phyloP scores from a whole-genome alignment of 1,284 basidiomycete species.

The Malassezia psittaci region DNA sequence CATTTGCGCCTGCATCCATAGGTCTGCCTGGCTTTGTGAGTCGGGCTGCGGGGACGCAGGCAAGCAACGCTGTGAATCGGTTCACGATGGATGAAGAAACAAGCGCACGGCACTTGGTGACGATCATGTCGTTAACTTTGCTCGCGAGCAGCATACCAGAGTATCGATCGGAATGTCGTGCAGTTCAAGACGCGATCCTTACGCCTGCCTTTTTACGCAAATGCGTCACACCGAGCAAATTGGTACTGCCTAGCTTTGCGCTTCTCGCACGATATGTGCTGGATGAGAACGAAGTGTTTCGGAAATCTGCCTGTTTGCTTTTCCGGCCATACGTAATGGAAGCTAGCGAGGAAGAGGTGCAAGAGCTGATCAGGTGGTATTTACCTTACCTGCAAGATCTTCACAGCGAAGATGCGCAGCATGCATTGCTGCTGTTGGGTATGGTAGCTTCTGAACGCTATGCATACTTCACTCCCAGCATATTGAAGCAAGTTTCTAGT shows the following conservation, averaged over 20 bases:
- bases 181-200: slow-evolving; percentile 1
- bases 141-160: slow-evolving; percentile 55
- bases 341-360: slow-evolving; percentile 16
- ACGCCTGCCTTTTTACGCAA: slow-evolving; percentile 1
- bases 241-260: slow-evolving; percentile 1
- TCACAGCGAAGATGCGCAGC: not conserved
- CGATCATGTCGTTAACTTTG: not conserved
- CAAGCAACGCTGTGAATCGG: not conserved
- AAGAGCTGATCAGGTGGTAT: slow-evolving; percentile 25
- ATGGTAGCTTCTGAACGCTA: slow-evolving; percentile 73
- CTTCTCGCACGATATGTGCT: slow-evolving; percentile 9
- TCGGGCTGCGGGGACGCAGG: not conserved
- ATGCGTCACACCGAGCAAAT: not conserved
- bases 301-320: slow-evolving; percentile 18
- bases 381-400: slow-evolving; percentile 53
- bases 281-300: slow-evolving; percentile 22
- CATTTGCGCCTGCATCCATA: not conserved
- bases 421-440: slow-evolving; percentile 22
- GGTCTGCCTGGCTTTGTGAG: slow-evolving; percentile 7
- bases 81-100: slow-evolving; percentile 2
- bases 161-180: slow-evolving; percentile 57
- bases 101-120: slow-evolving; percentile 7
- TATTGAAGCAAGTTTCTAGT: slow-evolving; percentile 69
- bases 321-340: slow-evolving; percentile 15
- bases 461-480: slow-evolving; percentile 62